Base-by-base conservation (phyloP, 106 monocot species). In the Vanilla planifolia region DNA sequence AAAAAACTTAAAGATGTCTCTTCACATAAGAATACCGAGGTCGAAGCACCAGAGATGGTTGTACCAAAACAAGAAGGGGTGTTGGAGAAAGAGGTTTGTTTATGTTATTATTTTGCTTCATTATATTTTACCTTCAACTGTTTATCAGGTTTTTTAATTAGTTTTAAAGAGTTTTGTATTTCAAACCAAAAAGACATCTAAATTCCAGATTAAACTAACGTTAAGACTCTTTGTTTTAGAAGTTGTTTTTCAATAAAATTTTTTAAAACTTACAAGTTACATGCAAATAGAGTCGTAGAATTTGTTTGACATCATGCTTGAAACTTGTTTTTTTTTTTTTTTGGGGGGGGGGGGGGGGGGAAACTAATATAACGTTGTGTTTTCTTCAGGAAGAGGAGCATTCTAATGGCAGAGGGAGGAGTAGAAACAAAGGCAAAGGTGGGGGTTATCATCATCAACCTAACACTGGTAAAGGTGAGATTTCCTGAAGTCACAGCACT, bases 401-500 rank as follows among this genome's bases (percentile, higher is more conserved):
- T 48, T 33, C 35, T 41, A 47, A 34, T 36, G 43, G 55, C 67
- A 56, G n/a, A 28, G 0, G 39, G 45, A 75, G 22, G 63, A 61
- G 33, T 51, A 64, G 64, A 13, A 24, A 64, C 60, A 76, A 48
- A 61, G 41, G 36, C 25, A 71, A 67, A 63, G 79, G 67, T 33
- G 71, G 55, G 53, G 68, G 75, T 34, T 63, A 50, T 13, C 67
- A 33, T 40, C 74, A 67, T 15, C 71, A 75, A 53, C 70, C 43
- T 48, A 35, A 43, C 26, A 64, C 35, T 23, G 71, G 55, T 36
- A 71, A 60, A 77, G 86, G 86, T 85, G 62, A 46, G 1, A 0
- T 16, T 1, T 14, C 37, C 4, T 10, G 17, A n/a, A 17, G 45
- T 46, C 45, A 46, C 14, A 16, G 45, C n/a, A n/a, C n/a, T n/a